Evolutionary conservation across 306 rosid species (phyloP).

Genomic region (Comarum palustre): DNA sequence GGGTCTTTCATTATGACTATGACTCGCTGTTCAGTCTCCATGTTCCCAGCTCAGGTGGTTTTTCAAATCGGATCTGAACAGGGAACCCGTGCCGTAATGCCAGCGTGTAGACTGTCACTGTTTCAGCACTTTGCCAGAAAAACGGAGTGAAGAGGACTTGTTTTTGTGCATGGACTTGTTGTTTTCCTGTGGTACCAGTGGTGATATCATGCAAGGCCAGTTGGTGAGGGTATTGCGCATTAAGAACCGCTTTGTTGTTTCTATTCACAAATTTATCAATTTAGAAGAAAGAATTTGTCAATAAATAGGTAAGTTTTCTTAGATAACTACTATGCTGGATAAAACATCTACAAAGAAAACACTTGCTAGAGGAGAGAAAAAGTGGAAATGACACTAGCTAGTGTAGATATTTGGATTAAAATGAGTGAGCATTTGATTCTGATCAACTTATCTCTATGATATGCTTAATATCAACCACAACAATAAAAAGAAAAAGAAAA

Average conservation of each 20-base stretch:
- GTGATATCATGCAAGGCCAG: background rate
- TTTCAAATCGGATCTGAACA: background rate
- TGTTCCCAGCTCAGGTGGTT: slow-evolving; percentile 1
- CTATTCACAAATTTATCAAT: too few relatives aligned
- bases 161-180: too few relatives aligned
- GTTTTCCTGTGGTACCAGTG: background rate
- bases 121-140: background rate
- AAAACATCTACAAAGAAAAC: too few relatives aligned
- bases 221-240: background rate
- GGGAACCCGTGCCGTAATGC: background rate
- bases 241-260: background rate
- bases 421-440: too few relatives aligned
- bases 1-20: background rate
- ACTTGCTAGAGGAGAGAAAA: too few relatives aligned
- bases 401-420: too few relatives aligned
- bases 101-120: slow-evolving; percentile 30
- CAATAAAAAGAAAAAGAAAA: background rate
- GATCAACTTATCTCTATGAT: too few relatives aligned
- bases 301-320: too few relatives aligned
- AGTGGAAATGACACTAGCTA: too few relatives aligned
- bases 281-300: too few relatives aligned
- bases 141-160: background rate
- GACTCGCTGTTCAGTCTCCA: slow-evolving; percentile 7
- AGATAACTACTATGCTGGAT: too few relatives aligned
- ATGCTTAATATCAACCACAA: too few relatives aligned